These are phyloP conservation scores for Kipferlia bialata DNA, from an alignment of 78 protist species.

Conservation along the genomic window DNA sequence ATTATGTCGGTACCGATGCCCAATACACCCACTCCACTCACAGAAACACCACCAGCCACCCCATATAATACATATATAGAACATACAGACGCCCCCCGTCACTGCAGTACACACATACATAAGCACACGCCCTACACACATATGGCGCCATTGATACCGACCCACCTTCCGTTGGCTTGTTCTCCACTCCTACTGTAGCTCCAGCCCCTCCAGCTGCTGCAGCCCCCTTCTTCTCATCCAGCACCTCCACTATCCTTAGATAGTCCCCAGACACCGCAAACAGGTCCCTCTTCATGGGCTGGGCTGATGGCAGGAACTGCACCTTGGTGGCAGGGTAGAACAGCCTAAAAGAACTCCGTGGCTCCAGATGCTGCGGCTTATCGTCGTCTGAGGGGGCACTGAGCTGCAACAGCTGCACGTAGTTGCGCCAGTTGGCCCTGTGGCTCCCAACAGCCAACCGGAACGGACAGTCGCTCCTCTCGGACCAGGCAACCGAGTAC, in stretches of 20 bases:
- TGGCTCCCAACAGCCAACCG: constrained; percentile 78
- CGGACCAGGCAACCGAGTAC: constrained; percentile 70
- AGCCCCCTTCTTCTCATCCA: neutral
- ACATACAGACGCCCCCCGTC: neutral
- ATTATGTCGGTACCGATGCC: no score
- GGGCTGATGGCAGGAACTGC: constrained; percentile 58
- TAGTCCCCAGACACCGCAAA: constrained; percentile 89
- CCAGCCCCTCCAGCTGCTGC: no score
- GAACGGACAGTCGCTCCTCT: constrained; percentile 17
- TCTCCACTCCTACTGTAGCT: neutral
- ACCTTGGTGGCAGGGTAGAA: constrained; percentile 88
- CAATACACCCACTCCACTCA: no score
- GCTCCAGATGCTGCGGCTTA: constrained; percentile 27
- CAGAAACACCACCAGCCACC: no score
- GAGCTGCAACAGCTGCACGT: constrained; percentile 39
- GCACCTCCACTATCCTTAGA: constrained; percentile 71
- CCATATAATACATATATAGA: neutral
- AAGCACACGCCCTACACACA: neutral
- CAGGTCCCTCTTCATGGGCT: constrained; percentile 42
- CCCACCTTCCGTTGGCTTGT: neutral
- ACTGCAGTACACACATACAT: neutral
- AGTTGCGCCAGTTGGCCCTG: constrained; percentile 64
- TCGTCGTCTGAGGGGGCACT: no score
- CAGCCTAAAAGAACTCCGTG: constrained; percentile 51
- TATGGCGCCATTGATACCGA: neutral